Base-by-base conservation (phyloP, 1,284 basidiomycete species). In the Apiotrichum domesticum region DNA sequence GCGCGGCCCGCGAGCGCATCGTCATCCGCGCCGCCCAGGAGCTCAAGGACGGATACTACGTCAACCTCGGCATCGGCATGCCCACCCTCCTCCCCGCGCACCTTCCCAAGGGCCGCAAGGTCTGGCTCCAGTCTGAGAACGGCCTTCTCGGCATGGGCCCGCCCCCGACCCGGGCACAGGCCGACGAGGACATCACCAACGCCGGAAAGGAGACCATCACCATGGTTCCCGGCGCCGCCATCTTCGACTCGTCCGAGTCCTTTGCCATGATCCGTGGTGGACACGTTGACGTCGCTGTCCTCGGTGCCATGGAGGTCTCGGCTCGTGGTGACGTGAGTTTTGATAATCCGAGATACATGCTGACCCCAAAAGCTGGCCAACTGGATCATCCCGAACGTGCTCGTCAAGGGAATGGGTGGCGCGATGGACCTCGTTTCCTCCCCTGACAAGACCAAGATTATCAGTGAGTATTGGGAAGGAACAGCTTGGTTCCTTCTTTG, bases 221-320 rank as follows among this genome's bases (percentile, higher is more conserved):
- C 3, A 80, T 95, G 11, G 79, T 93, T 21, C 90, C 91, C 35
- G 93, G 93, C 43, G 89, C 91, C 14, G 85, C 90, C 5, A 80
- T 90, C 2, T 97, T 97, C 70, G 91, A 94, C 76, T 92, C 90
- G 2, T 83, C 83, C 64, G 92, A 95, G 74, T 91, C 88, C 1
- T 96, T 96, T 67, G 88, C 87, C 32, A 94, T 94, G 89, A 93
- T 95, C 75, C 86, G 91, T 52, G 92, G 90, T 53, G 93, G 93
- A 3, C 91, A 96, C 75, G 84, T 97, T 56, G 85, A 97, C 68
- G 88, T 95, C 55, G 86, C 92, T 11, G 91, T 96, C 72, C 84
- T 87, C 15, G 85, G 85, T 34, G 35, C 52, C 57, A 89, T 96
- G 84, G 86, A 96, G 80, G 92, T 96, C 53, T 84, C 13, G 93